Percentiles rank a stretch among this genome's conserved stretches.
These are phyloP conservation scores for Carnegiea gigantea DNA, from an alignment of 179 eudicot genomes.

Conservation along the genomic window DNA sequence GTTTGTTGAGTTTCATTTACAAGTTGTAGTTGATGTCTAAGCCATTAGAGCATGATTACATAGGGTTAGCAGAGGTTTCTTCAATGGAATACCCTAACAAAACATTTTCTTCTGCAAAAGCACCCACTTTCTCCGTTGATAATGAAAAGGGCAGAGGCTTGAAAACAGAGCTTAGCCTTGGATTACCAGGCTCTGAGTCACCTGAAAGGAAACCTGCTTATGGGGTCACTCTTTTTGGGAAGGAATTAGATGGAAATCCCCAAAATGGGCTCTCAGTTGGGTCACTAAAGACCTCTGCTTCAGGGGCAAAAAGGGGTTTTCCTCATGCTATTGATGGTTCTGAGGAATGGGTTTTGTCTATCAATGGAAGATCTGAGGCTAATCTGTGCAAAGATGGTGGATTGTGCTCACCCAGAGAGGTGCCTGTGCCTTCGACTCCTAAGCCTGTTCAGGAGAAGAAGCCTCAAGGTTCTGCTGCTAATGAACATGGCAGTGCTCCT, in stretches of 20 bases:
- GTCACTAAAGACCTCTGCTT: slow-evolving; percentile 36
- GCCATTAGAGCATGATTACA: slow-evolving; percentile 59
- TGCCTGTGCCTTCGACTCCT: slow-evolving; percentile 31
- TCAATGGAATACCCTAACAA: slow-evolving; percentile 41
- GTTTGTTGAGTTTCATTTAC: slow-evolving; percentile 7
- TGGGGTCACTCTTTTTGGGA: slow-evolving; percentile 54
- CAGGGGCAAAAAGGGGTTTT: slow-evolving; percentile 75
- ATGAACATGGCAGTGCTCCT: slow-evolving; percentile 38
- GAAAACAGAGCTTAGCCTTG: slow-evolving; percentile 75
- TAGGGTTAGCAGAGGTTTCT: slow-evolving; percentile 54
- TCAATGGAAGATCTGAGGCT: slow-evolving; percentile 55
- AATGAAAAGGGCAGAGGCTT: slow-evolving; percentile 33
- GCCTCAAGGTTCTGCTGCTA: slow-evolving; percentile 35
- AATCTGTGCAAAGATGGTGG: slow-evolving; percentile 36
- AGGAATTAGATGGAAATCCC: slow-evolving; percentile 42
- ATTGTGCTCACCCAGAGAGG: slow-evolving; percentile 27
- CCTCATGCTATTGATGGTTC: slow-evolving; percentile 59
- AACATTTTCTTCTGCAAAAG: slow-evolving; percentile 15
- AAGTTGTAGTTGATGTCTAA: slow-evolving; percentile 41
- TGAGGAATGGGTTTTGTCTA: slow-evolving; percentile 65
- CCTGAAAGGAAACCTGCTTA: slow-evolving; percentile 45
- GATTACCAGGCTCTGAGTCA: slow-evolving; percentile 73
- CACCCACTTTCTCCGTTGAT: slow-evolving; percentile 23
- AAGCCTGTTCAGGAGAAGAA: slow-evolving; percentile 52
- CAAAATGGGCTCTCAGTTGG: slow-evolving; percentile 28